phyloP scores from a whole-genome alignment of 192 early-diverging fungal genomes.

The Coemansia pectinata region DNA sequence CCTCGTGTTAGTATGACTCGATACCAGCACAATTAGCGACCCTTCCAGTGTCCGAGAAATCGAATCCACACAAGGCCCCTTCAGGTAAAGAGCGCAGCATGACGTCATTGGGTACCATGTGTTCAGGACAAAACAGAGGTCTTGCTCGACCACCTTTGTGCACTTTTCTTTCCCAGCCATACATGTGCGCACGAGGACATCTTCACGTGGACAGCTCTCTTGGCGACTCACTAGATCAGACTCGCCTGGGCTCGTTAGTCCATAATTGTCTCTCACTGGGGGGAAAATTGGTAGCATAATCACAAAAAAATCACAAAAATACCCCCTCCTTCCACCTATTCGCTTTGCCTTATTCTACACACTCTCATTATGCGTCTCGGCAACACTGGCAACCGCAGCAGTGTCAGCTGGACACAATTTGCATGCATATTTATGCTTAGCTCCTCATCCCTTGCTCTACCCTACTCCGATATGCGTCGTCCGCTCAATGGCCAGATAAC shows the following conservation, averaged over 20 bases:
- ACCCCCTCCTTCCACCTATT: background rate
- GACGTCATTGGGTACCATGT: background rate
- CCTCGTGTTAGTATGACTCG: background rate
- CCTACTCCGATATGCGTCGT: slow-evolving; percentile 35
- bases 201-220: background rate
- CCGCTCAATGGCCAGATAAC: slow-evolving; percentile 8
- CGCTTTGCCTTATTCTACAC: background rate
- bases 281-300: background rate
- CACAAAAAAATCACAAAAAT: slow-evolving; percentile 5
- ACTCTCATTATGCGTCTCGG: background rate
- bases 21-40: background rate
- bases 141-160: background rate
- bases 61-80: background rate
- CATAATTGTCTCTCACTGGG: background rate
- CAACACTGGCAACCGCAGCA: background rate
- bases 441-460: slow-evolving; percentile 10
- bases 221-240: background rate
- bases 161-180: background rate
- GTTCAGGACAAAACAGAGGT: background rate
- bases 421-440: background rate
- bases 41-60: background rate
- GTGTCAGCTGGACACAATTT: background rate
- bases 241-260: background rate
- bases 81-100: background rate
- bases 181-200: background rate